phyloP scores from a whole-genome alignment of 441 rosid species.

The Metrosideros polymorpha region DNA sequence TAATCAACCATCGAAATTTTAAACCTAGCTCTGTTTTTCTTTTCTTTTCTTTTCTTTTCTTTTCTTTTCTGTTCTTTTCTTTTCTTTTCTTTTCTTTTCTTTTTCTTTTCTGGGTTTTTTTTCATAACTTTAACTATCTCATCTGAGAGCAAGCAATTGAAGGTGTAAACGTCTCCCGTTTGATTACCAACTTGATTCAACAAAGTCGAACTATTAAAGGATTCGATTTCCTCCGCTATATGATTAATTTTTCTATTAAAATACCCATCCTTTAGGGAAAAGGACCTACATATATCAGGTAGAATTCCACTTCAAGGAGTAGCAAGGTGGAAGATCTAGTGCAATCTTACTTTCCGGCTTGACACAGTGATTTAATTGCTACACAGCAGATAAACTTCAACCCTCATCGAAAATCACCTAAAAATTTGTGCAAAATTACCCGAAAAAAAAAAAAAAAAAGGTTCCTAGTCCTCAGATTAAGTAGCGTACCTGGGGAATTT shows the following conservation, averaged over 20 bases:
- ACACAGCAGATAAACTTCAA: background rate
- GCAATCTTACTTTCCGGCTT: background rate
- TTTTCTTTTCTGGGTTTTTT: background rate
- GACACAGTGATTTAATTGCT: background rate
- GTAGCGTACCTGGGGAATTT: slow-evolving; percentile 4
- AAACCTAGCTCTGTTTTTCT: background rate
- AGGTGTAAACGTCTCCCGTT: background rate
- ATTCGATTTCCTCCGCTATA: background rate
- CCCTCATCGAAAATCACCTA: background rate
- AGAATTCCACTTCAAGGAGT: background rate
- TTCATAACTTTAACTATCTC: background rate
- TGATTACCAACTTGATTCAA: background rate
- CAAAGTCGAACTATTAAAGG: background rate
- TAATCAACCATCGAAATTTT: background rate
- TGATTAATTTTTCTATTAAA: background rate
- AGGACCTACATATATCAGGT: background rate
- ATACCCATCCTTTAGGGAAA: background rate
- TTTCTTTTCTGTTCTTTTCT: too few species aligned
- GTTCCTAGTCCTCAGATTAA: background rate
- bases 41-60: too few species aligned
- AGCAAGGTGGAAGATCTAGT: background rate
- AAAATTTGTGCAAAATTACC: background rate
- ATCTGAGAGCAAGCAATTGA: background rate
- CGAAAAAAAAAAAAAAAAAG: background rate
- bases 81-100: too few species aligned